Conservation (phyloP, 441 rosid species). For the Adansonia gregorii region DNA sequence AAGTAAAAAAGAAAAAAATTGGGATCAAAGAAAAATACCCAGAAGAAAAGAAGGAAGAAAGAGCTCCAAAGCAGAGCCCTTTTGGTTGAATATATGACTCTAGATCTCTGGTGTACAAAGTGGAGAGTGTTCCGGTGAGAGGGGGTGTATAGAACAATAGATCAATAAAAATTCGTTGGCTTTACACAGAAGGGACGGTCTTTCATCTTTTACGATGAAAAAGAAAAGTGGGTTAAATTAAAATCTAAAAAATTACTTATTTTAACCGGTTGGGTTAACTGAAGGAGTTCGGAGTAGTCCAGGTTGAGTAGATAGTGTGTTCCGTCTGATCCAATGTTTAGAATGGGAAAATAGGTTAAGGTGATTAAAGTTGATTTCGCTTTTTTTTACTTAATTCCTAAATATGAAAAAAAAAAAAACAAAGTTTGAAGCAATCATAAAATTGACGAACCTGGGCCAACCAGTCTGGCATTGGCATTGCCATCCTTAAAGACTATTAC, state of each 20-base stretch:
- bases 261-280: not conserved
- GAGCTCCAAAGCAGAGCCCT: slow-evolving; percentile 20
- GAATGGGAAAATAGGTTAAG: not conserved
- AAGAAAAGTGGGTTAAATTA: not conserved
- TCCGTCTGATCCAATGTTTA: not conserved
- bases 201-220: not conserved
- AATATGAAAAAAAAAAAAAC: too few species aligned
- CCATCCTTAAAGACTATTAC: too few species aligned
- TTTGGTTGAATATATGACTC: not conserved
- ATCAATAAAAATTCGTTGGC: not conserved
- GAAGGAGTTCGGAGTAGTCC: not conserved
- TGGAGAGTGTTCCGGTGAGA: slow-evolving; percentile 13
- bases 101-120: slow-evolving; percentile 22
- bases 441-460: too few species aligned
- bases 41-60: not conserved
- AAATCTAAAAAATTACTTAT: not conserved
- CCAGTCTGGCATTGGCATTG: too few species aligned
- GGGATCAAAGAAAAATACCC: slow-evolving; percentile 5
- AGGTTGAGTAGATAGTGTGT: not conserved
- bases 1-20: not conserved
- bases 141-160: not conserved
- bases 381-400: too few species aligned
- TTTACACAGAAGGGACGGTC: slow-evolving; percentile 8
- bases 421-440: too few species aligned
- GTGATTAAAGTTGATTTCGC: too few species aligned